Base-by-base conservation (phyloP, 306 rosid genomes). In the Trichosanthes truncata region DNA sequence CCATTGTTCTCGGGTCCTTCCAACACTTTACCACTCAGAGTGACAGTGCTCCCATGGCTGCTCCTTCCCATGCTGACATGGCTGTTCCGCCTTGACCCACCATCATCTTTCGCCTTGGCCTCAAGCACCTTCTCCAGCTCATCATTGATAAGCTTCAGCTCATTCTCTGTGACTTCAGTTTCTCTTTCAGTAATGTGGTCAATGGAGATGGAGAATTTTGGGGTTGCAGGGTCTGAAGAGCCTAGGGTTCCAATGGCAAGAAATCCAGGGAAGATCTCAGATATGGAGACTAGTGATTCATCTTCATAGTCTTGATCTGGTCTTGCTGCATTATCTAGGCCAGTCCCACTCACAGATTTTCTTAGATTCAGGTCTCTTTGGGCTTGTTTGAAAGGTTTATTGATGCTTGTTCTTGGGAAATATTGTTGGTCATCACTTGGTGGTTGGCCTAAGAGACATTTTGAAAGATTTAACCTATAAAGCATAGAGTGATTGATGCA, bases 221-320 rank as follows among this genome's bases (percentile, higher is more conserved):
- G 98, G 25, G 98, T 94, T 77, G 94, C 83, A 10, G 93, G 90
- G 45, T 88, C 87, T 57, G 18, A 82, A 55, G 91, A 83, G 21
- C 97, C 97, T 49, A 94, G 89, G 21, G 98, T 94, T 67, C 98
- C 98, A 11, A 94, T 92, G 8, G 98, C 94, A 18, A 94, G 85
- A 78, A 94, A 94, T 15, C 98, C 98, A 55, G 93, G 97, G 84
- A 92, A 94, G 86, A 89, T 86, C 76, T 91, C 95, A 75, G 82
- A 84, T 52, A 88, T 86, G 7, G 87, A 83, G 40, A 81, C 81
- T 5, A 85, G 57, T 57, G 90, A 33, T 81, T 89, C 96, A 8
- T 85, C 91, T 20, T 87, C 92, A 40, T 84, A 79, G 33, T 87
- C 87, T 71, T 88, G 88, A 9, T 72, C 82, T 76, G 75, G 40